Evolutionary conservation across 2,329 filamentous ascomycete species (phyloP).

Genomic region (Corinectria fuckeliana): DNA sequence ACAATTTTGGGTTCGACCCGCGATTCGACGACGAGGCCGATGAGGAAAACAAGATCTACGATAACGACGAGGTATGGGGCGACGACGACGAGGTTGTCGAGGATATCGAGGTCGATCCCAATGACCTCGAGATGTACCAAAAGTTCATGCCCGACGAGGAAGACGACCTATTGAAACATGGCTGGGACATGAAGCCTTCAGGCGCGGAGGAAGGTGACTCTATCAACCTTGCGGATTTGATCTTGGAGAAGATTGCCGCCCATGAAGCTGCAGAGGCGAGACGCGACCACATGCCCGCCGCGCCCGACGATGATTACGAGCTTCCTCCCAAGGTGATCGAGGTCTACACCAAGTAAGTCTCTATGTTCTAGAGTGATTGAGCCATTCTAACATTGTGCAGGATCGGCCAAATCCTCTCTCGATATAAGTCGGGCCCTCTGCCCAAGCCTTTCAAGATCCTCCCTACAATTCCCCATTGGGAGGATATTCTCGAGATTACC

Average conservation of each 20-base stretch:
- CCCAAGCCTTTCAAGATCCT: conserved; percentile 98
- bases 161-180: conserved; percentile 73
- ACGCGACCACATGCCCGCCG: conserved; percentile 49
- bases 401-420: conserved; percentile 84
- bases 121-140: conserved; percentile 88
- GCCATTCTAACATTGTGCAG: conserved; percentile 47
- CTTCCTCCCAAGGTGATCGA: conserved; percentile 91
- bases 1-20: conserved; percentile 80
- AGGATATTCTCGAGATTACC: conserved; percentile 85
- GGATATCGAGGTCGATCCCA: conserved; percentile 82
- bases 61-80: conserved; percentile 74
- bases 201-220: conserved; percentile 57
- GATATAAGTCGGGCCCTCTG: conserved; percentile 95
- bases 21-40: conserved; percentile 67
- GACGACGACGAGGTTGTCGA: conserved; percentile 78
- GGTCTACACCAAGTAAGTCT: conserved; percentile 81
- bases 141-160: conserved; percentile 82
- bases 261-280: conserved; percentile 75
- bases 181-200: conserved; percentile 57
- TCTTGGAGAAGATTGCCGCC: conserved; percentile 90
- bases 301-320: conserved; percentile 81
- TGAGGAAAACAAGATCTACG: conserved; percentile 50
- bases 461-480: conserved; percentile 89
- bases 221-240: conserved; percentile 90
- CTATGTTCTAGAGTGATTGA: no score